These are phyloP conservation scores for Penicillium sp. DNA, from an alignment of 2,329 filamentous ascomycete genomes.

Conservation along the genomic window DNA sequence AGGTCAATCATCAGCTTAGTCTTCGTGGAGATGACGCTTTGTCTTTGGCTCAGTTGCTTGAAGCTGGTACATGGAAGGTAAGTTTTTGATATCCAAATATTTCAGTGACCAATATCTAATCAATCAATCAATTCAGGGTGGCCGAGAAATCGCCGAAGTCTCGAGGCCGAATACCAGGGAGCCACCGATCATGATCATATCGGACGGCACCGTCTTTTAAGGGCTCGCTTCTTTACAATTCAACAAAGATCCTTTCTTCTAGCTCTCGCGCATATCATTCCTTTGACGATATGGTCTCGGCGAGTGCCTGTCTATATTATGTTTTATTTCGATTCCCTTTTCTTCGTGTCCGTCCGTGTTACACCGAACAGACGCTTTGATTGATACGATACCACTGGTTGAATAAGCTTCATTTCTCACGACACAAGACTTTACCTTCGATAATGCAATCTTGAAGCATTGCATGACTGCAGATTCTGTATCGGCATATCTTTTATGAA, in stretches of 20 bases:
- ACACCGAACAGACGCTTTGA: slow-evolving; percentile 6
- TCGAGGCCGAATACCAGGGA: slow-evolving; percentile 94
- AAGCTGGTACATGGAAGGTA: slow-evolving; percentile 98
- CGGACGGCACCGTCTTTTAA: slow-evolving; percentile 93
- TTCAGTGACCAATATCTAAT: background rate
- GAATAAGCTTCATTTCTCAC: slow-evolving; percentile 1
- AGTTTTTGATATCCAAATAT: slow-evolving; percentile 24
- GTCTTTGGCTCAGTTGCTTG: slow-evolving; percentile 80
- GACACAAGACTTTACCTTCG: slow-evolving; percentile 1
- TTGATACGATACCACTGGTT: slow-evolving; percentile 11
- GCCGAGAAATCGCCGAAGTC: slow-evolving; percentile 92
- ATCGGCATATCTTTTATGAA: background rate
- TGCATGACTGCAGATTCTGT: slow-evolving; percentile 6
- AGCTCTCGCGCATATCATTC: background rate
- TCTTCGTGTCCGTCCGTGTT: background rate
- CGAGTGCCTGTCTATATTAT: background rate
- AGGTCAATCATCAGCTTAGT: slow-evolving; percentile 65
- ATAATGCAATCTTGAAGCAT: background rate
- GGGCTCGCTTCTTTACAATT: background rate
- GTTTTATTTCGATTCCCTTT: background rate
- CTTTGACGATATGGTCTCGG: background rate
- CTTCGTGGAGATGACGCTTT: slow-evolving; percentile 67
- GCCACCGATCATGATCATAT: slow-evolving; percentile 92
- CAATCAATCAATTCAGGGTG: slow-evolving; percentile 55
- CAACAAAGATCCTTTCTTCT: background rate